Conservation (phyloP, 2,329 filamentous ascomycete genomes). For the Oidium heveae region DNA sequence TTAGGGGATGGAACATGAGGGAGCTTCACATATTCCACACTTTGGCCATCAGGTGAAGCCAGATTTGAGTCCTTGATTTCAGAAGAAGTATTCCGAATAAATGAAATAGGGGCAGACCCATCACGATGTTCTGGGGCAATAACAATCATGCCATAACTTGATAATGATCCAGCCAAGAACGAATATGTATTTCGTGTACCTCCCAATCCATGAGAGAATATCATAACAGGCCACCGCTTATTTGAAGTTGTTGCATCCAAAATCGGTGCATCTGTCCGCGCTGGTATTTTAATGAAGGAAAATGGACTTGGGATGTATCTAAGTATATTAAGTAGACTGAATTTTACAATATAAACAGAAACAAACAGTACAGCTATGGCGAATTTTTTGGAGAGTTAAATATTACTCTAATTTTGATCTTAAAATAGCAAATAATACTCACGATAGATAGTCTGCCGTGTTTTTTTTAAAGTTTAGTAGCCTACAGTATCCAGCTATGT, state of each 20-base stretch:
- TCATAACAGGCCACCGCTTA: constrained; percentile 49
- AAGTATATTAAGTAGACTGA: neutral
- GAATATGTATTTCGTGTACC: constrained; percentile 67
- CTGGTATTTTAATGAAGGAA: constrained; percentile 49
- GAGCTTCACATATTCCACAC: constrained; percentile 21
- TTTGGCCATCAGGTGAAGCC: neutral
- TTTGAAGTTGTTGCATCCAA: constrained; percentile 22
- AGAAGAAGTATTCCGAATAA: constrained; percentile 34
- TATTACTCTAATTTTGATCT: constrained; percentile 16
- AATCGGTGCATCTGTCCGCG: constrained; percentile 42
- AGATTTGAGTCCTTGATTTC: constrained; percentile 4
- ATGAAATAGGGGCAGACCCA: constrained; percentile 50
- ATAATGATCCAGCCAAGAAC: constrained; percentile 53
- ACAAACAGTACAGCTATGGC: too few relatives aligned
- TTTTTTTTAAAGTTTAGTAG: too few relatives aligned
- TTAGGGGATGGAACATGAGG: constrained; percentile 35
- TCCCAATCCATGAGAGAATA: constrained; percentile 71
- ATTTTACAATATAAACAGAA: too few relatives aligned
- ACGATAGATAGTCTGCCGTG: too few relatives aligned
- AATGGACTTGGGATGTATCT: constrained; percentile 46
- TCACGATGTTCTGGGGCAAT: constrained; percentile 66
- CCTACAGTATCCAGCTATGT: too few relatives aligned
- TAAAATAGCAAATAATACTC: too few relatives aligned
- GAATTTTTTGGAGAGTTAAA: constrained; percentile 23
- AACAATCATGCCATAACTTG: constrained; percentile 59